Base-by-base conservation (phyloP, 257 asterid species). In the Forsythia suspensa region DNA sequence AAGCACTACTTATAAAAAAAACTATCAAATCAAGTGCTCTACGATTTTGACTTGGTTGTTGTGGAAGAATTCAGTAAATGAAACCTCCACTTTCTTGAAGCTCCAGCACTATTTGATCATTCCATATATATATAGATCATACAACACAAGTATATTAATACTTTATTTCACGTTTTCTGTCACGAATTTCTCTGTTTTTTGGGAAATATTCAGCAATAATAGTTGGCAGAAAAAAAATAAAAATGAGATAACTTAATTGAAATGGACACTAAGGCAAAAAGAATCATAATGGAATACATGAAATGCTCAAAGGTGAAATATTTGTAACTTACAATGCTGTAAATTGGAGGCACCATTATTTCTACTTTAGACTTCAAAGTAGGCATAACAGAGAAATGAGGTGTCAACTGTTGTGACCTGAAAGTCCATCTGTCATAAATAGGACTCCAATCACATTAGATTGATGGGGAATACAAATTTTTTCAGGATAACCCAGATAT, bases 371-470 rank as follows among this genome's bases (percentile, higher is more conserved):
- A 80, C 82, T 85, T 94, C 79, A 86, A 67, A 69, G 83, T 21
- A 2, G 98, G 97, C 95, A 91, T 94, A 78, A 94, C 85, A 69
- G 96, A 89, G 76, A 94, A 94, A 78, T 89, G 93, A 66, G 97
- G 92, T 13, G 88, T 88, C 73, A 89, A 40, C 78, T 88, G 84
- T 84, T 94, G 92, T 72, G 92, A 90, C 88, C 97, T 85, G 74
- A 92, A 92, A 76, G 86, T 89, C 98, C 97, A 94, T 82, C 98
- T 92, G 87, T 70, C 76, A 46, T 63, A 69, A n/a, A 70, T 46
- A 52, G 43, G 16, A 43, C 39, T 2, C 18, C 13, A 80, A 16
- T 51, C 70, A 61, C 39, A 40, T 85, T 72, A 76, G 52, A 66
- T 1, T 68, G 59, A 69, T 10, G 63, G 36, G 24, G 43, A 15